Evolutionary conservation across 208 protist species (phyloP).

Genomic region (Leptomonas seymouri): DNA sequence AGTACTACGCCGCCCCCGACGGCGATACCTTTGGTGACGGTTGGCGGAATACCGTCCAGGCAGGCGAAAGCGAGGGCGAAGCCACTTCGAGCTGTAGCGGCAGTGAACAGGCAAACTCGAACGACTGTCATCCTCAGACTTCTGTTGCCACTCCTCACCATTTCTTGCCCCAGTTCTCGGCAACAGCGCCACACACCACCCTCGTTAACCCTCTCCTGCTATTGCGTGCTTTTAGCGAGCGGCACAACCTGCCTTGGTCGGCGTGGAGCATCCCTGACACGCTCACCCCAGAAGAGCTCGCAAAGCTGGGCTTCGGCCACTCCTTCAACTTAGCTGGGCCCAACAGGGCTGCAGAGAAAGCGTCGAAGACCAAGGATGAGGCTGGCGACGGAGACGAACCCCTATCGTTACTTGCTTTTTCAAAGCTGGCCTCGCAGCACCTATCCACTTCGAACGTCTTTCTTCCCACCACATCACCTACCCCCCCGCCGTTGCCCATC

Average conservation of each 20-base stretch:
- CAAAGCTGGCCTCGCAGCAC: background rate
- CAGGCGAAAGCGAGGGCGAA: background rate
- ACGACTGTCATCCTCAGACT: too few relatives aligned
- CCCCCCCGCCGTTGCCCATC: constrained; percentile 10
- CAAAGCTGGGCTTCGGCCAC: constrained; percentile 24
- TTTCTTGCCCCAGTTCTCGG: background rate
- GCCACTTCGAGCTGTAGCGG: background rate
- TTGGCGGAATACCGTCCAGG: background rate
- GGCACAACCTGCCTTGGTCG: constrained; percentile 56
- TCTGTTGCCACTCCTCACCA: background rate
- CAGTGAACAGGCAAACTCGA: background rate
- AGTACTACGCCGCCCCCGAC: constrained; percentile 61
- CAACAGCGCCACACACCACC: background rate
- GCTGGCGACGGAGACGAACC: background rate
- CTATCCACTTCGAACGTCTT: background rate
- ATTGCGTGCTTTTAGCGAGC: constrained; percentile 50
- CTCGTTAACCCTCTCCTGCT: constrained; percentile 24
- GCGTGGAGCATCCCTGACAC: constrained; percentile 46
- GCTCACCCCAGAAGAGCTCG: constrained; percentile 31
- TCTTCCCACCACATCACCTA: background rate
- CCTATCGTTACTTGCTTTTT: background rate
- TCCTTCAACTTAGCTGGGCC: background rate
- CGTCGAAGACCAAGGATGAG: background rate
- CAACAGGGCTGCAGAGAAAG: background rate
- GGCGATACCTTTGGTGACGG: background rate